Conservation (phyloP, 441 rosid species). For the Syzygium malaccense region DNA sequence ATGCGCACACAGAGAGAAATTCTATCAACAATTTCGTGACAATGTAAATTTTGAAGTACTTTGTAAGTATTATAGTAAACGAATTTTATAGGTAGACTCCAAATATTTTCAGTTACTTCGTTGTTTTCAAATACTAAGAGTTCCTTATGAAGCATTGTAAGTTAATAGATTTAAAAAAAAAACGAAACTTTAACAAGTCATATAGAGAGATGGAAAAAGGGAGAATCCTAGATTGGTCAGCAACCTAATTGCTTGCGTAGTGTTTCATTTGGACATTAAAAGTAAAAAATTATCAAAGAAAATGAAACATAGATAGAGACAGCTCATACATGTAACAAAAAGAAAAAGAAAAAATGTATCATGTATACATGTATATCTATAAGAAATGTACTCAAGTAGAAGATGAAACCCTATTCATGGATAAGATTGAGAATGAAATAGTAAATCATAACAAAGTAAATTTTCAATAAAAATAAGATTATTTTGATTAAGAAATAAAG, state of each 20-base stretch:
- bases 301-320: neutral
- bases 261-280: neutral
- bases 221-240: neutral
- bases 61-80: neutral
- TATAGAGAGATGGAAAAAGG: neutral
- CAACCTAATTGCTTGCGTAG: neutral
- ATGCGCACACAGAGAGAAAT: neutral
- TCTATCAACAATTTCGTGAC: neutral
- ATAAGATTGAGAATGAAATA: neutral
- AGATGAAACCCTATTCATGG: neutral
- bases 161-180: neutral
- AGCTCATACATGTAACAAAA: neutral
- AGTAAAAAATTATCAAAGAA: neutral
- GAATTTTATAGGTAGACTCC: neutral
- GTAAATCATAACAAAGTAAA: neutral
- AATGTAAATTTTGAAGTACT: neutral
- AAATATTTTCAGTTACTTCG: neutral
- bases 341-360: neutral
- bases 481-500: neutral
- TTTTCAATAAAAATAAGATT: neutral
- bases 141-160: neutral
- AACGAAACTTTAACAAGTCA: neutral
- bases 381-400: neutral
- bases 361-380: neutral
- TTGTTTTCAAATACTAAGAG: neutral